These are phyloP conservation scores for Russula sp. DNA, from an alignment of 768 basidiomycete species.

Conservation along the genomic window DNA sequence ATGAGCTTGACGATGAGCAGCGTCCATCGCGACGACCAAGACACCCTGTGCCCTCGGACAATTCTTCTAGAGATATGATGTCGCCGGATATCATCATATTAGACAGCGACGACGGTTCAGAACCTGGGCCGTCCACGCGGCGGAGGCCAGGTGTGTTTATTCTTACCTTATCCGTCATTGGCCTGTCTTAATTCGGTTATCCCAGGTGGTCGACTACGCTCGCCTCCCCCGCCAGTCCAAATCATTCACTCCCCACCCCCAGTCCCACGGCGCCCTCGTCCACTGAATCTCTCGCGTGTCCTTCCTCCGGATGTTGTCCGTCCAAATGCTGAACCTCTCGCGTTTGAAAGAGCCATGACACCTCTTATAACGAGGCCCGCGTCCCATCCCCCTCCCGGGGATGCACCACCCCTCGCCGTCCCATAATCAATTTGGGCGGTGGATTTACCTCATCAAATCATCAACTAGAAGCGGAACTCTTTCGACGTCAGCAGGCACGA, in stretches of 20 bases:
- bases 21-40: constrained; percentile 26
- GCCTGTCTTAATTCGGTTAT: constrained; percentile 10
- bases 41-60: not conserved
- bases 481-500: constrained; percentile 21
- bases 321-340: constrained; percentile 50
- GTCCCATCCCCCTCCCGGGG: constrained; percentile 36
- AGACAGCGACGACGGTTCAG: constrained; percentile 43
- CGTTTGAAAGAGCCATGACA: constrained; percentile 45
- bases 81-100: constrained; percentile 36
- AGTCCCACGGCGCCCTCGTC: constrained; percentile 50
- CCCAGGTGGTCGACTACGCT: constrained; percentile 20
- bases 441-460: constrained; percentile 50
- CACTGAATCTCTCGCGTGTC: constrained; percentile 30
- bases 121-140: constrained; percentile 27
- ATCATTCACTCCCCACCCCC: constrained; percentile 45
- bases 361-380: constrained; percentile 31
- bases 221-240: constrained; percentile 29
- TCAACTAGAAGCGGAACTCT: constrained; percentile 26
- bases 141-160: constrained; percentile 12
- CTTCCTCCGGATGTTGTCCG: constrained; percentile 45
- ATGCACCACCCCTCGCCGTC: constrained; percentile 55
- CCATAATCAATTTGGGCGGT: constrained; percentile 63
- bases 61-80: not conserved
- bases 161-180: constrained; percentile 31
- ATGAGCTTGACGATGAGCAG: constrained; percentile 41